Evolutionary conservation across 108 stramenopile species (phyloP), one percentile per base, ranked within the genome.

Genomic region (Skeletonema costatum): DNA sequence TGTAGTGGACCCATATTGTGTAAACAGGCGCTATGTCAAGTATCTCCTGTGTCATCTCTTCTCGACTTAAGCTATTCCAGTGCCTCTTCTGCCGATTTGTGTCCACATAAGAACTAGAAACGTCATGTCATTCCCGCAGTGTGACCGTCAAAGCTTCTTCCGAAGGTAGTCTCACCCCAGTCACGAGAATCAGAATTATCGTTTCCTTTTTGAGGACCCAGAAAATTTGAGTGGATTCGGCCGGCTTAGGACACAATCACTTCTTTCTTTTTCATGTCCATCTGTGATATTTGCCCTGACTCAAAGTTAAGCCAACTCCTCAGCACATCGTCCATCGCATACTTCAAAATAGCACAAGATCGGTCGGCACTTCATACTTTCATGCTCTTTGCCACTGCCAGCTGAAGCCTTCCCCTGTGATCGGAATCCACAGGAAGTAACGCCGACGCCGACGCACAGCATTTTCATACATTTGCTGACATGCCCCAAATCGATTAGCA

Each of bases 251-350:
- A 95, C 93, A 50, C 90, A 89, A 77, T 95, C 93, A 50, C 91
- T 88, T 16, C 91, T 80, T 60, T 91, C 86, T 56, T 68, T 70
- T 68, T 70, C 11, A 76, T 75, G 69, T 91, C 89, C 29, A 82
- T 76, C 13, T 72, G 68, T 19, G 71, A 25, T 81, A 76, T 17
- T 67, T 66, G 5, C 73, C 68, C 39, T 83, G 74, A 21, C 82
- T 74, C 32, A 89, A 81, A 21, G 83, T 70, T 32, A 90, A 51
- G 46, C 93, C 91, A 14, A 14, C 83, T 84, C 71, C 94, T 74
- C 60, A 95, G 53, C 0, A 95, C 94, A 78, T 95, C 92, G 65
- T 95, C 94, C 94, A 95, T 95, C 70, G 91, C 92, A 78, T 95
- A 95, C 31, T 87, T 48, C 29, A 95, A 66, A 71, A 95, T 95